Base-by-base conservation (phyloP, 1,139 yeast species). In the Kodamaea fungicola region DNA sequence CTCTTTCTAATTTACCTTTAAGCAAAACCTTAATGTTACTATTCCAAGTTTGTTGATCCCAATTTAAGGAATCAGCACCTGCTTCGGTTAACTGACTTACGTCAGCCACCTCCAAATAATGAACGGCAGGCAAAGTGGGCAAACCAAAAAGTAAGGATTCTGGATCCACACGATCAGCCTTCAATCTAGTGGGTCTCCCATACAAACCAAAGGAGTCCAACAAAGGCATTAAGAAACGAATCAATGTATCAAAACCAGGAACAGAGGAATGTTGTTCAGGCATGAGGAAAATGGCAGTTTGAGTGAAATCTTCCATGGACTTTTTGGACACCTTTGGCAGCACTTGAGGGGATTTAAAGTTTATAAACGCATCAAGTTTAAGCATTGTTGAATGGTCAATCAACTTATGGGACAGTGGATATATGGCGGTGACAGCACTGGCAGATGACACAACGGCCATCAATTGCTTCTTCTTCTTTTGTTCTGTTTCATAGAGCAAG, bases 241-340 rank as follows among this genome's bases (percentile, higher is more conserved):
- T 90, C 51, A 90, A 73, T 1, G 97, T 90, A 59, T 92, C 97
- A 59, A 83, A 90, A 6, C 97, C 97, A 1, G 94, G 94, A 29
- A 92, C 96, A 8, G 96, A 82, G 28, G 90, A 83, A 59, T 89
- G 97, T 52, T 77, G 84, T 56, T 92, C 97, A 4, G 97, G 97
- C 97, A 92, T 90, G 46, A 92, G 65, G 55, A 90, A 90, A 27
- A 92, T 79, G n/a, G 89, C 77, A 2, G 96, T 83, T 37, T 80
- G 83, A 52, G 81, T 81, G 39, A 83, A 78, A 24, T 76, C 76
- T 22, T 76, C 80, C 24, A 60, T 55, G 21, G 65, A 54, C 59
- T 62, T 78, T 56, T 59, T 74, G 49, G 62, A 50, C 2, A 61
- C 57, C 44, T 67, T 68, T 10, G 62, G 48, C 4, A 67, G 57